These are phyloP conservation scores for Pythium phragmiticola DNA, from an alignment of 352 stramenopile genomes.

Conservation along the genomic window DNA sequence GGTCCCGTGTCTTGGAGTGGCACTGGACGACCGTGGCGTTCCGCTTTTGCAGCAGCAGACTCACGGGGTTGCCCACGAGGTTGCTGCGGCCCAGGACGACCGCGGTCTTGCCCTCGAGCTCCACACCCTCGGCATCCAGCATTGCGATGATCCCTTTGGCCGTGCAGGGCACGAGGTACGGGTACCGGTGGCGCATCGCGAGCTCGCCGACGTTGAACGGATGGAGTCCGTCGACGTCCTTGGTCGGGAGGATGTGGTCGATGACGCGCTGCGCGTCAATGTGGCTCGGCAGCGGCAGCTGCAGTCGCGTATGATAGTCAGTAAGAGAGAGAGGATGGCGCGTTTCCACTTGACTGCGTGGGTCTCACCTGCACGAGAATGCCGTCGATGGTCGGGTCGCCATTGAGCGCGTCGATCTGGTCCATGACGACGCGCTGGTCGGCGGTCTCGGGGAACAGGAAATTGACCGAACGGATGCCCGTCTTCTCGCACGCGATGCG, in stretches of 20 bases:
- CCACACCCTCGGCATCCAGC: slow-evolving; percentile 86
- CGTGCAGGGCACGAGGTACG: slow-evolving; percentile 94
- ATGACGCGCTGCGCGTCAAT: slow-evolving; percentile 94
- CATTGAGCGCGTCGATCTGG: slow-evolving; percentile 76
- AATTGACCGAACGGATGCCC: slow-evolving; percentile 92
- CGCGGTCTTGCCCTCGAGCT: slow-evolving; percentile 92
- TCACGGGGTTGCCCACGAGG: slow-evolving; percentile 97
- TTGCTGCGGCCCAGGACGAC: slow-evolving; percentile 98
- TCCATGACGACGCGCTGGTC: slow-evolving; percentile 52
- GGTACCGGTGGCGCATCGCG: slow-evolving; percentile 80
- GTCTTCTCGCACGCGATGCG: slow-evolving; percentile 94
- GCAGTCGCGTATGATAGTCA: neutral
- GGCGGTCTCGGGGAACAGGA: slow-evolving; percentile 65
- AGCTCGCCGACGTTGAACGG: slow-evolving; percentile 96
- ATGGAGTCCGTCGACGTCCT: slow-evolving; percentile 99
- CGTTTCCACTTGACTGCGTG: neutral
- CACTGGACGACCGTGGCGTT: slow-evolving; percentile 98
- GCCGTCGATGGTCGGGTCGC: slow-evolving; percentile 73
- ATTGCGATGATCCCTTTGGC: slow-evolving; percentile 97
- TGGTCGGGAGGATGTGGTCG: slow-evolving; percentile 89
- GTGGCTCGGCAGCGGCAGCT: slow-evolving; percentile 92
- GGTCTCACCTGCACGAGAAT: slow-evolving; percentile 82
- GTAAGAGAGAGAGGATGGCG: neutral
- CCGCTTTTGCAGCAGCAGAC: slow-evolving; percentile 93
- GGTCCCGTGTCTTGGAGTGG: slow-evolving; percentile 93